A percentile compares a stretch with the other conserved stretches of the same genome.
Conservation (phyloP, 352 stramenopile genomes). For the Globisporangium megalacanthum region DNA sequence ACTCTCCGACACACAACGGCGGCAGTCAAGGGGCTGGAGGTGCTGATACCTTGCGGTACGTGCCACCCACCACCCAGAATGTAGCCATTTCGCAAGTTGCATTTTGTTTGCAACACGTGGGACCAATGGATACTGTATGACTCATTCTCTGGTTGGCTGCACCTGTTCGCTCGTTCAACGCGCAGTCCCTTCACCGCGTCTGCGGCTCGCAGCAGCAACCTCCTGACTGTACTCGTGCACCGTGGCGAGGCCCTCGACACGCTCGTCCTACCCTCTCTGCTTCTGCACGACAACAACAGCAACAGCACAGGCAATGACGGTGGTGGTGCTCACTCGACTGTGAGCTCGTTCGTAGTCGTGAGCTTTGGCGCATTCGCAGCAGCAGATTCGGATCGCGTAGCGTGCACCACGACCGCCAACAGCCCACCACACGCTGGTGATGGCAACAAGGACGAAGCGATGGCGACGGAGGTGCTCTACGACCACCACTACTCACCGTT, state of each 20-base stretch:
- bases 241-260: conserved; percentile 33
- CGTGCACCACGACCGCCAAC: conserved; percentile 7
- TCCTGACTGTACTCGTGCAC: conserved; percentile 53
- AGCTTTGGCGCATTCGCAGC: conserved; percentile 19
- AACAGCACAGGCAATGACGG: not conserved
- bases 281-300: not conserved
- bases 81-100: not conserved
- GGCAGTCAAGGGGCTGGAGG: conserved; percentile 1
- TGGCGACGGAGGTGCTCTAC: conserved; percentile 22
- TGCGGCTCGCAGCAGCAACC: conserved; percentile 22
- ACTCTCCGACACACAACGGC: conserved; percentile 15
- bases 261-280: not conserved
- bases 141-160: too few relatives aligned
- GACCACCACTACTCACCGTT: conserved; percentile 53
- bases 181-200: conserved; percentile 51
- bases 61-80: not conserved
- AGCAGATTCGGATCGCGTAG: not conserved
- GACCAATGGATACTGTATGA: too few relatives aligned
- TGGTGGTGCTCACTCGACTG: not conserved
- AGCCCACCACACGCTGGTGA: conserved; percentile 4
- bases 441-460: conserved; percentile 9
- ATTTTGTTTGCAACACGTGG: not conserved
- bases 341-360: conserved; percentile 28
- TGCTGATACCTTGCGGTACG: conserved; percentile 16
- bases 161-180: too few relatives aligned